A percentile compares a stretch with the other conserved stretches of the same genome.
These are phyloP conservation scores for Chlorella variabilis DNA, from an alignment of 163 green algal genomes.

Conservation along the genomic window DNA sequence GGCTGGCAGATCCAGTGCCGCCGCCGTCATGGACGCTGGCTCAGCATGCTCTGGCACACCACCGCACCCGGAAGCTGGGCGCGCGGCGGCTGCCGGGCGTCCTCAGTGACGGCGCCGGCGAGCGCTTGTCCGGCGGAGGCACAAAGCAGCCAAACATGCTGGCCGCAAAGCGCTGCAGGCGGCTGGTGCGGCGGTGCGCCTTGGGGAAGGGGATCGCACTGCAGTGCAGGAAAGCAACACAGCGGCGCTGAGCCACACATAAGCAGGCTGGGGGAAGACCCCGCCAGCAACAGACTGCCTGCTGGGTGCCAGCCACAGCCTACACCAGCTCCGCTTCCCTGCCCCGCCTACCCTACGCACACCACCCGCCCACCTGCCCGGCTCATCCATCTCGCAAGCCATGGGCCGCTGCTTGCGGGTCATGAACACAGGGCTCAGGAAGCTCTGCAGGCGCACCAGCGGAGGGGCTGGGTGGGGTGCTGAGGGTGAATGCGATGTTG, in stretches of 20 bases:
- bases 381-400: slow-evolving; percentile 52
- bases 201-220: not conserved
- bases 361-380: slow-evolving; percentile 35
- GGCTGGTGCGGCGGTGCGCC: not conserved
- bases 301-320: no score
- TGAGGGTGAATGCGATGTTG: no score
- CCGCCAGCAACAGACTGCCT: no score
- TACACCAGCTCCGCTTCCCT: no score
- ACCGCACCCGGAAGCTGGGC: slow-evolving; percentile 1
- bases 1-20: no score
- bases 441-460: not conserved
- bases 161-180: slow-evolving; percentile 1
- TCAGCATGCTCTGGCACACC: no score
- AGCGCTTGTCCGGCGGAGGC: slow-evolving; percentile 6
- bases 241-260: not conserved
- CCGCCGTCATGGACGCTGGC: no score
- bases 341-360: no score
- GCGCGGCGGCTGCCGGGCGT: not conserved
- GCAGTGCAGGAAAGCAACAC: not conserved
- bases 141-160: slow-evolving; percentile 37
- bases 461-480: no score
- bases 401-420: slow-evolving; percentile 15
- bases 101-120: slow-evolving; percentile 1
- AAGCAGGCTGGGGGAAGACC: no score
- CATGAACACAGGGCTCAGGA: slow-evolving; percentile 43